Base-by-base conservation (phyloP, 2,329 filamentous ascomycete genomes). In the Beauveria scarabaeidicola region DNA sequence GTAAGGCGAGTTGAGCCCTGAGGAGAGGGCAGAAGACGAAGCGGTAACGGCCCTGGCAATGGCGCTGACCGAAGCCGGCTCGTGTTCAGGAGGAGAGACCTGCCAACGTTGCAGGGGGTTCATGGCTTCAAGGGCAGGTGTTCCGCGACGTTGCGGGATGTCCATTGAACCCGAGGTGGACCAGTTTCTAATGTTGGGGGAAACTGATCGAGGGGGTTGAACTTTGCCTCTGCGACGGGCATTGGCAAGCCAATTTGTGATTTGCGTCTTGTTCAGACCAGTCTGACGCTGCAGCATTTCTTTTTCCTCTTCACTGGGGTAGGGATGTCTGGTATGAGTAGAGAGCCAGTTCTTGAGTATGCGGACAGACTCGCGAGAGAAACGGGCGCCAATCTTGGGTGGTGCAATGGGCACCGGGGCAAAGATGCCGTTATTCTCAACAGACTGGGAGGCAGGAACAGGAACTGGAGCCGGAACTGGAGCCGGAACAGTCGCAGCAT, bases 221-320 rank as follows among this genome's bases (percentile, higher is more conserved):
- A 88, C 85, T 75, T 96, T 96, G 66, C 89, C 87, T 63, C 91
- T 82, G 60, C 91, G 84, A 47, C 91, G 85, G 60, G 91, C 91
- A 72, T 96, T 96, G 61, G 91, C 91, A 51, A 96, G 83, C 91
- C 91, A 96, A 70, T 95, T 96, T 11, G 87, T 87, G 66, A 96
- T 93, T 69, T 97, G 92, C 15, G 81, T 88, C 67, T 90, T 85
- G 70, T 85, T 91, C 44, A 97, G 78, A 8, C 91, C 90, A 1
- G 91, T 96, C 66, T 88, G 82, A 51, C 82, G 80, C 72, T 91
- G 88, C 27, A 97, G 78, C 63, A 84, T 81, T 64, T 91, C 88
- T 68, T 93, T 95, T 69, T 96, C 90, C 61, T 91, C 86, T 47
- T 96, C 91, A 38, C 85, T 92, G 5, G 92, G 91, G 69, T 96